Evolutionary conservation across 371 early-diverging fungal species (phyloP), one percentile per base, ranked within the genome.

Genomic region (Dinochytrium kinnereticum): DNA sequence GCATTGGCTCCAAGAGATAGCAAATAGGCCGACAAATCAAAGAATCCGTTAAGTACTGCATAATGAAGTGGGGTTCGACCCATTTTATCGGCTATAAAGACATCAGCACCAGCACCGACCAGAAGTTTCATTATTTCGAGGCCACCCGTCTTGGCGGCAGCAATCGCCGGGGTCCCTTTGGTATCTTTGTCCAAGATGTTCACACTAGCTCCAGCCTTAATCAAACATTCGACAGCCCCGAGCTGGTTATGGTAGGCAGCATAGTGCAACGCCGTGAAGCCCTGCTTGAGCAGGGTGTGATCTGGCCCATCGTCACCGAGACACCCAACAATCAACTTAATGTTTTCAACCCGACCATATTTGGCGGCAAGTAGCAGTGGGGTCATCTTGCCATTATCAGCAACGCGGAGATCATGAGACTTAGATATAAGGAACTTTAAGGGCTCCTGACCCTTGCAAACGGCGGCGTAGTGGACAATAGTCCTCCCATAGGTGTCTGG

Each of bases 391-490:
- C 69, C 74, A 50, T 77, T 80, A 78, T 89, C 90, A 7, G 74
- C 76, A 1, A 51, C 39, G 2, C 70, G 65, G 0, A 85, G 26
- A 10, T 81, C 82, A 30, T 82, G 77, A 0, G 75, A 77, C 50
- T 83, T 61, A 0, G 78, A 80, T 2, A 87, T 76, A 31, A 90
- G 69, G 55, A 77, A 87, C 30, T 85, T 78, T 38, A 90, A 66
- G 33, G 85, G 85, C 21, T 68, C 88, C 24, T 85, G 74, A 2
- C 86, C 85, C 15, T 81, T 78, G 61, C 86, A 87, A 0, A 80
- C 86, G 36, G 88, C 88, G n/a, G 90, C 88, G 81, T 83, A 90
- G 71, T 89, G 88, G 7, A 86, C 81, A 26, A 87, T 80, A 1
- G 80, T 85, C 55, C 90, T 79, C 0, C 87, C 86, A 39, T 72